Percentiles rank a stretch among this genome's conserved stretches.
Conservation (phyloP, 352 stramenopile genomes). For the Saprolegnia diclina region DNA sequence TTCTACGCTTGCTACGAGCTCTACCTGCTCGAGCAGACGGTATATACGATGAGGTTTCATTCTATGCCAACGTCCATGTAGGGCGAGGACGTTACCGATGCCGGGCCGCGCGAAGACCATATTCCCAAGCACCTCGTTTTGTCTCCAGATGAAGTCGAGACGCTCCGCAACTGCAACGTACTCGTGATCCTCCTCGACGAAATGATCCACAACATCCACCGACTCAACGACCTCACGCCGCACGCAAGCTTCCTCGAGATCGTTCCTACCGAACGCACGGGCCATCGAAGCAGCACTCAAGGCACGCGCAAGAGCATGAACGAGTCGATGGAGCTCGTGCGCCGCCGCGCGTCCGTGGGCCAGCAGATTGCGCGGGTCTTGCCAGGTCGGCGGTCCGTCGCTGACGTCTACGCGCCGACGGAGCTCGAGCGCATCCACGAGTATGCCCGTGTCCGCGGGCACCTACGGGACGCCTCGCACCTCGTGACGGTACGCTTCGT, state of each 20-base stretch:
- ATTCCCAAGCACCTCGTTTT: conserved; percentile 2
- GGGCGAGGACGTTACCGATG: background rate
- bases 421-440: background rate
- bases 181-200: conserved; percentile 22
- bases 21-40: conserved; percentile 1
- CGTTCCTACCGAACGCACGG: background rate
- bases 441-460: background rate
- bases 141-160: background rate
- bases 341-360: background rate
- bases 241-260: conserved; percentile 4
- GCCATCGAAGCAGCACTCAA: conserved; percentile 2
- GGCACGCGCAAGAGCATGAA: background rate
- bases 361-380: background rate
- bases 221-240: conserved; percentile 13
- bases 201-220: conserved; percentile 21
- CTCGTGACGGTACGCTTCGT: background rate
- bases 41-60: background rate
- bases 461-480: background rate
- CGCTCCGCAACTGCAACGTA: conserved; percentile 10
- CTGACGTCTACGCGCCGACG: background rate
- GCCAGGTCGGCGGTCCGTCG: background rate
- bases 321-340: background rate
- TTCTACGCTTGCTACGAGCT: conserved; percentile 57
- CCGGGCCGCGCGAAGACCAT: background rate
- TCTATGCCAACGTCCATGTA: background rate